Conservation (phyloP, 2,329 filamentous ascomycete species). For the Aspergillus fumigatiaffinis region DNA sequence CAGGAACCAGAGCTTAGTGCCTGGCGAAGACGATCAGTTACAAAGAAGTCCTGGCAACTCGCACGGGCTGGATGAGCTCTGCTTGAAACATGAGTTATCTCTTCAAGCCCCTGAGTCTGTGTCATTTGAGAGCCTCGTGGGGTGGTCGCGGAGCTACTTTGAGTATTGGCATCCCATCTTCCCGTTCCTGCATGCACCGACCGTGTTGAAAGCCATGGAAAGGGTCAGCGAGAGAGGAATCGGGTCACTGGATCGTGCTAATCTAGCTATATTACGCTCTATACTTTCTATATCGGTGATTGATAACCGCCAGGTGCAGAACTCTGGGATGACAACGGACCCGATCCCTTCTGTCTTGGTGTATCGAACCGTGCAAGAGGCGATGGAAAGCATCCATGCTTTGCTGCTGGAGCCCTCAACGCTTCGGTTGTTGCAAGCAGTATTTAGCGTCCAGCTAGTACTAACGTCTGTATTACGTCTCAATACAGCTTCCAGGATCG, state of each 20-base stretch:
- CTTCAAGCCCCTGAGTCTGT: constrained; percentile 8
- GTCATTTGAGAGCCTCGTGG: constrained; percentile 48
- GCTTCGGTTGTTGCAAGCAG: constrained; percentile 48
- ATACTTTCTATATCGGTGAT: constrained; percentile 53
- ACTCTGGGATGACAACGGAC: constrained; percentile 4
- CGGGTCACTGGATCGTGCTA: constrained; percentile 27
- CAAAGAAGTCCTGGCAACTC: constrained; percentile 24
- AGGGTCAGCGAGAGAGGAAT: constrained; percentile 34
- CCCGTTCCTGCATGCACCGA: constrained; percentile 54
- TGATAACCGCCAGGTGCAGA: constrained; percentile 46
- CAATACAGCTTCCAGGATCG: constrained; percentile 55
- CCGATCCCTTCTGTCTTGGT: constrained; percentile 44
- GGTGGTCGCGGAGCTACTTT: constrained; percentile 53
- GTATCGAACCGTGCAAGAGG: constrained; percentile 48
- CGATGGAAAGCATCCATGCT: constrained; percentile 48
- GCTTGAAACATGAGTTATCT: constrained; percentile 10
- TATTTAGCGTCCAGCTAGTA: constrained; percentile 52
- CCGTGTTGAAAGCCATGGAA: constrained; percentile 48
- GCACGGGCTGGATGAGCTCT: constrained; percentile 38
- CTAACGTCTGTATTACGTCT: constrained; percentile 54
- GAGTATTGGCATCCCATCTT: constrained; percentile 56
- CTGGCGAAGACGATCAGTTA: constrained; percentile 54
- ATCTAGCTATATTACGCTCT: constrained; percentile 46
- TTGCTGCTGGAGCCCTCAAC: constrained; percentile 48
- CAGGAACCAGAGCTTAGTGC: constrained; percentile 45